These are phyloP conservation scores for Coccomyxa sp. DNA, from an alignment of 139 green algal genomes.

Conservation along the genomic window DNA sequence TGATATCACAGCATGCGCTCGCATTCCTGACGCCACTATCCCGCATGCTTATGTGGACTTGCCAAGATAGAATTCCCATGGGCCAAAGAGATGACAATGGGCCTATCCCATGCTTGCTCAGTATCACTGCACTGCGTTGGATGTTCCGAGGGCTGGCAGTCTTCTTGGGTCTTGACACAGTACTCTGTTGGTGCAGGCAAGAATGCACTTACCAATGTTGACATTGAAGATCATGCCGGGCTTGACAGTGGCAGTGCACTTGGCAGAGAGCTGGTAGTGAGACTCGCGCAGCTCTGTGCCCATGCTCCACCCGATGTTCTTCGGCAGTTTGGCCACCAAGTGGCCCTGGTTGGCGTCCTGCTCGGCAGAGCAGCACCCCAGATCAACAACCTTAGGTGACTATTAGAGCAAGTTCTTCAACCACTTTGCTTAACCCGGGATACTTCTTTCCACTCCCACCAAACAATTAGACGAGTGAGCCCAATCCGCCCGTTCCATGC, in stretches of 20 bases:
- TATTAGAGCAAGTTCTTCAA: background rate
- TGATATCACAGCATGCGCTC: too few species aligned
- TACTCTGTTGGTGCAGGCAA: too few species aligned
- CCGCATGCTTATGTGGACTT: too few species aligned
- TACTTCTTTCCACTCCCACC: too few species aligned
- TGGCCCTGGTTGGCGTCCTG: slow-evolving; percentile 45
- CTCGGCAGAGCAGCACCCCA: background rate
- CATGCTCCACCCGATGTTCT: slow-evolving; percentile 87
- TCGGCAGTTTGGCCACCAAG: slow-evolving; percentile 69
- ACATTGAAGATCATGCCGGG: slow-evolving; percentile 73
- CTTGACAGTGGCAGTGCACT: slow-evolving; percentile 37
- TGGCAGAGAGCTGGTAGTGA: slow-evolving; percentile 39
- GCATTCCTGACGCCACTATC: too few species aligned
- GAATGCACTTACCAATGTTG: slow-evolving; percentile 22
- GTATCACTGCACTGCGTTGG: too few species aligned
- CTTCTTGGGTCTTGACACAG: too few species aligned
- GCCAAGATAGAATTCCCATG: too few species aligned
- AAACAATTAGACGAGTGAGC: too few species aligned
- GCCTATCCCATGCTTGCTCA: too few species aligned
- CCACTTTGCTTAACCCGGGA: background rate
- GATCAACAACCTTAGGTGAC: background rate
- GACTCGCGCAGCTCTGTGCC: slow-evolving; percentile 83
- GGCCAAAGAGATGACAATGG: too few species aligned
- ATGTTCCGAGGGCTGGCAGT: too few species aligned
- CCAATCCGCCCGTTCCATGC: background rate